A percentile compares a stretch with the other conserved stretches of the same genome.
Conservation (phyloP, 2,329 filamentous ascomycete species). For the Fusarium graminum region DNA sequence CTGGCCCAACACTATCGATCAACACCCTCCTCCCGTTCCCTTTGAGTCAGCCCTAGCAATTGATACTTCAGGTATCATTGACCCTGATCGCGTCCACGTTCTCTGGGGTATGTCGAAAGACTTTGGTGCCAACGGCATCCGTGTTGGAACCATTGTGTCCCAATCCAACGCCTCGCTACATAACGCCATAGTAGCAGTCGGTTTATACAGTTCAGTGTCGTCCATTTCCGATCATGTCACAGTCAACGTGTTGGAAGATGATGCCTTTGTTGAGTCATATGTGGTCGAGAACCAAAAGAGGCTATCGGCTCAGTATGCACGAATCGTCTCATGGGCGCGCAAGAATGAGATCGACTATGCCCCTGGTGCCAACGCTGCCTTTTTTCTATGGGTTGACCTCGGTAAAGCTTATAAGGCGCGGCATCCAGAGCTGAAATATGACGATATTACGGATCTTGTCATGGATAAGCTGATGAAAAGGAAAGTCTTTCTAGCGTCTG, state of each 20-base stretch:
- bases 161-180: slow-evolving; percentile 59
- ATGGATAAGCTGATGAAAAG: slow-evolving; percentile 49
- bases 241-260: slow-evolving; percentile 59
- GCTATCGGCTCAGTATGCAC: slow-evolving; percentile 57
- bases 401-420: slow-evolving; percentile 48
- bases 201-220: slow-evolving; percentile 61
- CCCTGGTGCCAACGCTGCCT: slow-evolving; percentile 63
- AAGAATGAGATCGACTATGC: slow-evolving; percentile 60
- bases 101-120: slow-evolving; percentile 63
- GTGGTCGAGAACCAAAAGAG: slow-evolving; percentile 58
- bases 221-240: slow-evolving; percentile 58
- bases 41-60: slow-evolving; percentile 64
- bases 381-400: slow-evolving; percentile 68
- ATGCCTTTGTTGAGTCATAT: slow-evolving; percentile 59
- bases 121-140: slow-evolving; percentile 69
- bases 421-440: slow-evolving; percentile 22
- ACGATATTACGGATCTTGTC: slow-evolving; percentile 47
- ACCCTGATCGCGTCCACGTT: slow-evolving; percentile 64
- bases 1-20: slow-evolving; percentile 57
- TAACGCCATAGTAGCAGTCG: slow-evolving; percentile 53
- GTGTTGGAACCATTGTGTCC: slow-evolving; percentile 64
- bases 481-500: slow-evolving; percentile 55
- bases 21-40: slow-evolving; percentile 41
- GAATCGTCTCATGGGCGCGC: slow-evolving; percentile 54
- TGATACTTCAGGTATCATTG: slow-evolving; percentile 59